phyloP scores from a whole-genome alignment of 805 yeast species.

The Yarrowia sp. region DNA sequence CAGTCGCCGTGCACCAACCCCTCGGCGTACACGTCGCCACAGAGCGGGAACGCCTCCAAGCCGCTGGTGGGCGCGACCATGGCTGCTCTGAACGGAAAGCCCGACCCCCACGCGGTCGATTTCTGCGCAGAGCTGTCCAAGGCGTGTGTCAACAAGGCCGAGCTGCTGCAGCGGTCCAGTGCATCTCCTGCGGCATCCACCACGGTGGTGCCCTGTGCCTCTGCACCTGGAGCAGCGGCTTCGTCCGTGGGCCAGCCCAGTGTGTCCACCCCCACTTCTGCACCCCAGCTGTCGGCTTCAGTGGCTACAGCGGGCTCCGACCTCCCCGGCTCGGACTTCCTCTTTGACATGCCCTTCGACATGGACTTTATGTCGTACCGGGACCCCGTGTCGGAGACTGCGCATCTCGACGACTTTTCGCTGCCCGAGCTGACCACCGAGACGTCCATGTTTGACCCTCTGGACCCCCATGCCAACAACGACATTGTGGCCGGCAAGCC shows the following conservation, averaged over 20 bases:
- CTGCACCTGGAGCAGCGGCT: neutral
- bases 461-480: conserved; percentile 34
- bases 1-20: conserved; percentile 24
- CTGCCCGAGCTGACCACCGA: conserved; percentile 40
- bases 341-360: conserved; percentile 37
- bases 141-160: conserved; percentile 26
- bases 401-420: conserved; percentile 35
- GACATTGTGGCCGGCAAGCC: conserved; percentile 24
- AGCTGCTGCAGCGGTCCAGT: neutral
- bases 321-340: conserved; percentile 26
- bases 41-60: neutral
- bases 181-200: neutral
- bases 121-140: conserved; percentile 27
- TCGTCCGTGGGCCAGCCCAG: neutral
- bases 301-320: conserved; percentile 5
- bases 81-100: conserved; percentile 6
- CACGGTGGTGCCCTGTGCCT: neutral
- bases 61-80: conserved; percentile 10
- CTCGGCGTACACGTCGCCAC: conserved; percentile 14
- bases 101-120: conserved; percentile 10
- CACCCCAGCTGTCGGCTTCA: conserved; percentile 2
- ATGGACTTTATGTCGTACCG: conserved; percentile 36
- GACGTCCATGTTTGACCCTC: conserved; percentile 41
- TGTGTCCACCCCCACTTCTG: neutral
- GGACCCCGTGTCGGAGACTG: conserved; percentile 39